Percentiles rank a stretch among this genome's conserved stretches.
Conservation (phyloP, 495 filamentous ascomycete genomes). For the Daldinia caldariorum region DNA sequence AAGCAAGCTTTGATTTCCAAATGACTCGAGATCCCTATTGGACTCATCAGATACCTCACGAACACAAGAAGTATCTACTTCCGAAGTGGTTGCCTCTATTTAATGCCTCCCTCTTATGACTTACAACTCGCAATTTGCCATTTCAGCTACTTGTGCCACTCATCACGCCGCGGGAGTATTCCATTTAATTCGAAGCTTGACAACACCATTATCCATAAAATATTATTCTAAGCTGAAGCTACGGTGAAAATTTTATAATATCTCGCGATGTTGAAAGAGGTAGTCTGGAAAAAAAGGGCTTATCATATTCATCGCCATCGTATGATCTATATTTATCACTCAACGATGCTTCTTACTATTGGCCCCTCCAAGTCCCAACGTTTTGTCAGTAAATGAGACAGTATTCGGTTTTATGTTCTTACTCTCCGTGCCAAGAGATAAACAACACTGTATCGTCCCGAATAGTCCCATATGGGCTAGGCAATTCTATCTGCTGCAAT, state of each 20-base stretch:
- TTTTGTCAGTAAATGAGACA: conserved; percentile 18
- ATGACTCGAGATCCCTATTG: conserved; percentile 8
- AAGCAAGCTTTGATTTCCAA: not conserved
- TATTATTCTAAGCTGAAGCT: not conserved
- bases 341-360: conserved; percentile 2
- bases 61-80: conserved; percentile 33
- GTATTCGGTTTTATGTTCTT: conserved; percentile 11
- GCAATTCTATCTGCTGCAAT: conserved; percentile 23
- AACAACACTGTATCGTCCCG: conserved; percentile 30
- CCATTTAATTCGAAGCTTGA: conserved; percentile 10
- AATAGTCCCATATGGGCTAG: conserved; percentile 21
- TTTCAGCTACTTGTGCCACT: not conserved
- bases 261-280: not conserved
- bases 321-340: conserved; percentile 31
- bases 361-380: conserved; percentile 2
- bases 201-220: not conserved
- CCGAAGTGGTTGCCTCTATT: conserved; percentile 33
- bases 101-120: conserved; percentile 8
- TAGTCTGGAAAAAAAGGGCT: not conserved
- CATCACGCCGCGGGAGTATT: conserved; percentile 22
- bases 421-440: conserved; percentile 16
- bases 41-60: not conserved
- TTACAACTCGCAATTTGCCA: not conserved
- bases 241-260: not conserved
- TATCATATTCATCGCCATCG: conserved; percentile 24